A percentile compares a stretch with the other conserved stretches of the same genome.
Evolutionary conservation across 257 asterid genomes (phyloP).

Genomic region (Eucommia ulmoides): DNA sequence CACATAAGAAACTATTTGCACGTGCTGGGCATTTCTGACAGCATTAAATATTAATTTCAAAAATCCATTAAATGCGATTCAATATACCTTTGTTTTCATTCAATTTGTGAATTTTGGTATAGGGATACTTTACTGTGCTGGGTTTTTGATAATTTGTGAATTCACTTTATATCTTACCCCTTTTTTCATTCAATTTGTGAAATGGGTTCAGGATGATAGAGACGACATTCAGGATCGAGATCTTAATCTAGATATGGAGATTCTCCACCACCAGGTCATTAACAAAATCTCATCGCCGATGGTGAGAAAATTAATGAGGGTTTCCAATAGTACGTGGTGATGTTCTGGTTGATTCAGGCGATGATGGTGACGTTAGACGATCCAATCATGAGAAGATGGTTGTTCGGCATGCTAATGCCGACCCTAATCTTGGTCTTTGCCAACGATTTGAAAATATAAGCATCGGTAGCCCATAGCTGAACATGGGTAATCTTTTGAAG

Average conservation of each 20-base stretch:
- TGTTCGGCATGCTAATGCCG: background rate
- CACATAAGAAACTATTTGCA: too few relatives aligned
- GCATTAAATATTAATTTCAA: too few relatives aligned
- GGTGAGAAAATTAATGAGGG: background rate
- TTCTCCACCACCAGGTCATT: constrained; percentile 72
- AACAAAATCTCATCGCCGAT: background rate
- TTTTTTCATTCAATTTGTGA: too few relatives aligned
- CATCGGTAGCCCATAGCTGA: background rate
- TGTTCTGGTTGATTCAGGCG: background rate
- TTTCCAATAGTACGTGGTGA: background rate
- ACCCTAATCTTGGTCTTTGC: background rate
- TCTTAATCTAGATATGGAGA: constrained; percentile 64
- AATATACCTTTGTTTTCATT: too few relatives aligned
- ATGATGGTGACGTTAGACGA: background rate
- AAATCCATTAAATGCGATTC: too few relatives aligned
- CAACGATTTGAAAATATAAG: background rate
- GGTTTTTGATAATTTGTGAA: too few relatives aligned
- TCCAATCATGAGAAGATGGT: background rate
- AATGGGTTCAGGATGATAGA: constrained; percentile 72
- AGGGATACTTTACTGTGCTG: too few relatives aligned
- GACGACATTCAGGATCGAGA: constrained; percentile 76
- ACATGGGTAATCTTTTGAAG: background rate
- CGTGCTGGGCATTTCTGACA: too few relatives aligned
- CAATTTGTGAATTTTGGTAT: too few relatives aligned
- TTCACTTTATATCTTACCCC: too few relatives aligned